Evolutionary conservation across 148 eudicot species (phyloP).

Genomic region (Amaranthus palmeri): DNA sequence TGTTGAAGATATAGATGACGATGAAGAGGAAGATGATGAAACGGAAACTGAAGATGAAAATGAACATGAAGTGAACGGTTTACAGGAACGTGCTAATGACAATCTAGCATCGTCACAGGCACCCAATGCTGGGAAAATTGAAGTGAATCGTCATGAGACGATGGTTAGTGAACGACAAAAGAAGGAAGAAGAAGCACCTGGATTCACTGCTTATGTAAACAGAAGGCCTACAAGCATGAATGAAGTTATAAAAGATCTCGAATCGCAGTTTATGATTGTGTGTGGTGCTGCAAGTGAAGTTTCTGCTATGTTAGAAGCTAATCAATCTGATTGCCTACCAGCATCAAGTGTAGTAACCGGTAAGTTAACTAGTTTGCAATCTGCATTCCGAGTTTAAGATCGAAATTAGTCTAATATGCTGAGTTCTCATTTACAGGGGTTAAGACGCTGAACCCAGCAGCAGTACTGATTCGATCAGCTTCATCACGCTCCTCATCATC

Average conservation of each 20-base stretch:
- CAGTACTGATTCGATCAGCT: constrained; percentile 76
- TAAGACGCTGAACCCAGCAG: constrained; percentile 88
- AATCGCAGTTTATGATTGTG: constrained; percentile 62
- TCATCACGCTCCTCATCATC: constrained; percentile 89
- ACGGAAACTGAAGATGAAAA: constrained; percentile 44
- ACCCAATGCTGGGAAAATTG: constrained; percentile 50
- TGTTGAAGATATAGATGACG: constrained; percentile 70
- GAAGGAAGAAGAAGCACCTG: constrained; percentile 64
- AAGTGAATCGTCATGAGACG: constrained; percentile 60
- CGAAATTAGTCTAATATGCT: not conserved
- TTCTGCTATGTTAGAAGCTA: constrained; percentile 68
- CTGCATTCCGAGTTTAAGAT: not conserved
- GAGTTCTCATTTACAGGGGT: constrained; percentile 43
- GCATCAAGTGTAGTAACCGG: constrained; percentile 65
- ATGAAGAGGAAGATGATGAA: constrained; percentile 34
- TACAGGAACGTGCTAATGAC: constrained; percentile 34
- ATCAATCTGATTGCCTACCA: constrained; percentile 59
- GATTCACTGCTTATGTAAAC: constrained; percentile 84
- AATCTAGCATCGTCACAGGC: constrained; percentile 39
- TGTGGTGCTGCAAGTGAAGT: constrained; percentile 64
- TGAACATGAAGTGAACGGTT: constrained; percentile 35
- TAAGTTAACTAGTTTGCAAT: constrained; percentile 3
- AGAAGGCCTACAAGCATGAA: constrained; percentile 91
- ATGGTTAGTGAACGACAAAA: constrained; percentile 45
- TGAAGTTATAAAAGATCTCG: constrained; percentile 90